Evolutionary conservation across 73 alveolate genomes (phyloP).

Genomic region (Paramecium pentaurelia): DNA sequence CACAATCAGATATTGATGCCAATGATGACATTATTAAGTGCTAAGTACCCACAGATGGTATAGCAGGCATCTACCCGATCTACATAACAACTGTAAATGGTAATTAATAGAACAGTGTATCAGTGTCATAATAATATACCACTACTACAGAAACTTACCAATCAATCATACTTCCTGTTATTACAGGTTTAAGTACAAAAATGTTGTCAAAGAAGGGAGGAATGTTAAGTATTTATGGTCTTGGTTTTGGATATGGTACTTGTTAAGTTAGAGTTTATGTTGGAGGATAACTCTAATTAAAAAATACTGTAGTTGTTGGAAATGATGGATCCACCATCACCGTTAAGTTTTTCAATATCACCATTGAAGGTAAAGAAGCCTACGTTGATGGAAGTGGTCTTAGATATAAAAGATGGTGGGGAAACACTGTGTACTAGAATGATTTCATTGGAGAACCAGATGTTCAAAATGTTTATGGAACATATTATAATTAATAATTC

Average conservation of each 20-base stretch:
- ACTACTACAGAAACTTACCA: background rate
- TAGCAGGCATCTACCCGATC: background rate
- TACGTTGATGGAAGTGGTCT: background rate
- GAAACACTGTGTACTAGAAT: background rate
- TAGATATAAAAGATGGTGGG: conserved; percentile 13
- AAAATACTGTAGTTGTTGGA: background rate
- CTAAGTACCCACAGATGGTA: background rate
- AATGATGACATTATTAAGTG: background rate
- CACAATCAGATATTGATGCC: background rate
- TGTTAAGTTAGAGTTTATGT: background rate
- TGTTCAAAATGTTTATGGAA: background rate
- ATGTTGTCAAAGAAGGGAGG: background rate
- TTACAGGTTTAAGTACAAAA: background rate
- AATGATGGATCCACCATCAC: background rate
- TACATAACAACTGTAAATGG: background rate
- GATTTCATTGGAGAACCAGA: background rate
- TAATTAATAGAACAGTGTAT: background rate
- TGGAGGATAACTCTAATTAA: background rate
- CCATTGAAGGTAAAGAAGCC: background rate
- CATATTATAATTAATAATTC: background rate
- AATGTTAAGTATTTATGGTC: background rate
- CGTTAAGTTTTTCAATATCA: background rate
- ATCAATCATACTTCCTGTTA: background rate
- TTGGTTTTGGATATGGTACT: background rate
- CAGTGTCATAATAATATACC: background rate